Percentiles rank a stretch among this genome's conserved stretches.
Evolutionary conservation across 2,329 filamentous ascomycete genomes (phyloP).

Genomic region (Emmonsiellopsis sp.): DNA sequence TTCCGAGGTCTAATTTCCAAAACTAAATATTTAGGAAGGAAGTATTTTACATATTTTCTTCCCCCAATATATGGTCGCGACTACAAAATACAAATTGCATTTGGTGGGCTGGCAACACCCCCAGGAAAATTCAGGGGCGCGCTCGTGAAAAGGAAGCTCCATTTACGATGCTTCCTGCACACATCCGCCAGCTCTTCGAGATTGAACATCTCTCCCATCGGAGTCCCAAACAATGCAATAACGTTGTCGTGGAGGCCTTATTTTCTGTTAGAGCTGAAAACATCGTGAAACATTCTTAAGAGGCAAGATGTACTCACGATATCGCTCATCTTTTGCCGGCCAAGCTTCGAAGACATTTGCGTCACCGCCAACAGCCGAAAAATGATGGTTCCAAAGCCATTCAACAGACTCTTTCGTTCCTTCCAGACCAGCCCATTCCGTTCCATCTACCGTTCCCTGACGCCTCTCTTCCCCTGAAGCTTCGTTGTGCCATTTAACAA

Average conservation of each 20-base stretch:
- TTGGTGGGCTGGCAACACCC: conserved; percentile 38
- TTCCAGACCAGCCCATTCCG: conserved; percentile 32
- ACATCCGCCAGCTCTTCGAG: conserved; percentile 44
- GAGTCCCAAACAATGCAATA: conserved; percentile 43
- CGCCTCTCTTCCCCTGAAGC: conserved; percentile 18
- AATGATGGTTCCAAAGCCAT: conserved; percentile 46
- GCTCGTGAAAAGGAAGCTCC: conserved; percentile 54
- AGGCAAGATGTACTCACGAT: conserved; percentile 14
- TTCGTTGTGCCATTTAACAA: conserved; percentile 15
- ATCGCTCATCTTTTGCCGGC: conserved; percentile 6
- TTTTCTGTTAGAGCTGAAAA: not conserved
- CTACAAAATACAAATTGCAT: conserved; percentile 27
- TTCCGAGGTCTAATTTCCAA: not conserved
- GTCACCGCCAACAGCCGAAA: conserved; percentile 46
- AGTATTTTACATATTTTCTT: not conserved
- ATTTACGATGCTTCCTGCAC: conserved; percentile 44
- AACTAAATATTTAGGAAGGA: not conserved
- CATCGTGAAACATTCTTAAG: conserved; percentile 31
- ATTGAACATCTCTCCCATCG: conserved; percentile 48
- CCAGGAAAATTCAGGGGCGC: conserved; percentile 50
- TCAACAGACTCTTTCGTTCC: conserved; percentile 17
- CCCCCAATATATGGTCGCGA: conserved; percentile 8
- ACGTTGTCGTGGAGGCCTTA: conserved; percentile 41
- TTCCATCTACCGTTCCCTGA: conserved; percentile 17
- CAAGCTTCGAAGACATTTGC: conserved; percentile 37